Base-by-base conservation (phyloP, 1,284 basidiomycete genomes). In the Pholiota adiposa region DNA sequence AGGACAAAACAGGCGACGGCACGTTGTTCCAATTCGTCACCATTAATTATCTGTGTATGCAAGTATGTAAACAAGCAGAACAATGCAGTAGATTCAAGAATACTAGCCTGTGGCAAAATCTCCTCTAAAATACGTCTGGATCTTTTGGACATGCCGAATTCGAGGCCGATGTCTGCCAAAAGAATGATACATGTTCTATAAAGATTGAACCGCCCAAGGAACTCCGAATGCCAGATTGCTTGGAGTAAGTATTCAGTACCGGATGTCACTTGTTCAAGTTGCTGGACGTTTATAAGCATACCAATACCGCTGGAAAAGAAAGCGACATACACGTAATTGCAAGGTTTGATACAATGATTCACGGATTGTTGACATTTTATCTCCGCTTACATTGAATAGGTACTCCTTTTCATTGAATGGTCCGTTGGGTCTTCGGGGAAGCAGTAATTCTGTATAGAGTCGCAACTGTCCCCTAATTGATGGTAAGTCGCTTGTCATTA, bases 161-260 rank as follows among this genome's bases (percentile, higher is more conserved):
- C 89, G 18, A 93, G 74, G 4, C 86, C 85, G 58, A 91, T 74
- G 67, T 93, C 92, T 2, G 92, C 91, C 6, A 93, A 80, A 31
- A 93, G 70, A 58, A 89, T 79, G 19, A 87, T 79, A 0, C 83
- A 87, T 2, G 85, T 83, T 54, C 91, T 79, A 69, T 93, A 91
- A 43, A 85, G 70, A 16, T 81, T 77, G 67, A 86, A 83, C 55
- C 86, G 83, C 56, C 86, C 83, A 61, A 91, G 82, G 69, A 91
- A 93, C 70, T 93, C 92, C 0, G 90, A 83, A 61, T 90, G 82
- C 90, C 92, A 93, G 23, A 93, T 70, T 2, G 87, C 84, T 56
- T 81, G 85, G 34, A 93, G 75, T 21, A 93, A 74, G 25, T 85
- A 82, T 51, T 92, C 86, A 18, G 92, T 80, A 2, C 84, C 77